Evolutionary conservation across 1,284 basidiomycete genomes (phyloP).

Genomic region (Flammula alnicola): DNA sequence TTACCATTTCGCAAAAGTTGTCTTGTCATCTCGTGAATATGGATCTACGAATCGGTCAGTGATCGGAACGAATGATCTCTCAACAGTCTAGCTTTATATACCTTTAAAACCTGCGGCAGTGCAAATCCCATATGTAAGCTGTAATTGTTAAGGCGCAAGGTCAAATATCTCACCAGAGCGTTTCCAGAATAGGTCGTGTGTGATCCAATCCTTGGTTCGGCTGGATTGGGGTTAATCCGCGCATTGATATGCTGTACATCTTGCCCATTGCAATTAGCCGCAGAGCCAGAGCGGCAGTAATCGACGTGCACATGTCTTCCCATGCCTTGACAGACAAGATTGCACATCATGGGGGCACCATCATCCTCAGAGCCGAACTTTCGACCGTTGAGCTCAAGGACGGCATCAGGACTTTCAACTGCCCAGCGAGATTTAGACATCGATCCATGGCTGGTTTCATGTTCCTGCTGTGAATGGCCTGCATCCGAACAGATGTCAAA

Average conservation of each 20-base stretch:
- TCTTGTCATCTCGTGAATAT: background rate
- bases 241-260: conserved; percentile 52
- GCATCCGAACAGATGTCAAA: background rate
- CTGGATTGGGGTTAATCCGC: conserved; percentile 49
- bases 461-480: conserved; percentile 65
- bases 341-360: conserved; percentile 70
- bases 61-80: background rate
- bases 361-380: conserved; percentile 61
- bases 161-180: conserved; percentile 45
- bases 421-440: conserved; percentile 64
- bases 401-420: conserved; percentile 52
- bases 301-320: conserved; percentile 62
- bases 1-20: background rate
- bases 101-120: background rate
- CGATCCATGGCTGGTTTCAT: conserved; percentile 67
- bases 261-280: conserved; percentile 40
- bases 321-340: conserved; percentile 56
- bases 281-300: conserved; percentile 51
- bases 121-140: conserved; percentile 5
- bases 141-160: background rate
- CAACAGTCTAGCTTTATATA: background rate
- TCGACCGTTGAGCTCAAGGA: conserved; percentile 57
- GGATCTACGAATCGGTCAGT: background rate
- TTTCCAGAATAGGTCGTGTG: conserved; percentile 61
- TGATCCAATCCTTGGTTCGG: conserved; percentile 55